Evolutionary conservation across 1,284 basidiomycete species (phyloP), one percentile per base, ranked within the genome.

Genomic region (Filobasidium uniguttulatum): DNA sequence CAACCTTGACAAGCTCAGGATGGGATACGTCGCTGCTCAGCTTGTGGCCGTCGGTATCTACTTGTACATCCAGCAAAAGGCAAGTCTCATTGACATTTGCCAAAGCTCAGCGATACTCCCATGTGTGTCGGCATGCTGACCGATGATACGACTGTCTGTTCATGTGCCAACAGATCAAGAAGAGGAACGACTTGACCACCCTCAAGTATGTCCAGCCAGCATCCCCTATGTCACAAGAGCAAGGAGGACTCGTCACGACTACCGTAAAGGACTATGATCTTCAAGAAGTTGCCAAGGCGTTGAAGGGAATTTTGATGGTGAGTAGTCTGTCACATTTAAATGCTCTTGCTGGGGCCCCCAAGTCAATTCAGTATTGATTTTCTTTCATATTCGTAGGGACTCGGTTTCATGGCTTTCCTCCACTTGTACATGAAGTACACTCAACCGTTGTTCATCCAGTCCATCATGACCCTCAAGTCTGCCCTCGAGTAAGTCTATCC

Each of bases 201-300:
- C 75, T 97, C 61, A 97, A 96, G 77, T 97, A 93, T 61, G 72
- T 73, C 46, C 72, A 74, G 57, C 74, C 75, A 17, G 68, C 67
- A 28, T 57, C 65, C 33, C 66, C 71, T n/a, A 67, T 68, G 64
- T 66, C 66, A 17, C 50, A 53, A 28, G 54, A 55, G 26, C 30
- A 81, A 20, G 82, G 83, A 36, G 77, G 83, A 63, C 77, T 93
- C 6, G 77, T 91, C 25, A 88, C 84, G n/a, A 94, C 89, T 7
- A 97, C 91, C 20, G 80, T 89, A 53, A 76, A 80, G 52, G 93
- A 97, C 65, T 98, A 98, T 60, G 91, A 98, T 70, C 78, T 96
- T 14, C 71, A 76, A 4, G 85, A 97, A 68, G 79, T 80, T 3
- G 83, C 82, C 51, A 90, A 94, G 75, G 75, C 83, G n/a, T 82